Base-by-base conservation (phyloP, 2,329 filamentous ascomycete genomes). In the Elsinoe necatrix region DNA sequence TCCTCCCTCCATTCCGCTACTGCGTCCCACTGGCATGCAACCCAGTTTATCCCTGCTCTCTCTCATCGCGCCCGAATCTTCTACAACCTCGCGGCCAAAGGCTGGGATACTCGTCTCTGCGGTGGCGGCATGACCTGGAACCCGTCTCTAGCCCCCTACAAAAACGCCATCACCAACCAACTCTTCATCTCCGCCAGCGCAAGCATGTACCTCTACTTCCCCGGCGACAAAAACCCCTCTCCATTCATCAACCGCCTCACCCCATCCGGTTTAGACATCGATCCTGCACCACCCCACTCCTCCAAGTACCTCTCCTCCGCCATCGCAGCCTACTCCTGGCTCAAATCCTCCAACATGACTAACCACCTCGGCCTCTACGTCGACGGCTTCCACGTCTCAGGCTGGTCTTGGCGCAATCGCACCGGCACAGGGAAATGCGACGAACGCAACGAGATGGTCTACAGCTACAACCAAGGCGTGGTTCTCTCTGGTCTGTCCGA, bases 121-220 rank as follows among this genome's bases (percentile, higher is more conserved):
- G 80, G 80, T 8, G 92, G 92, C 27, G 92, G 92, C 48, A 96
- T 96, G 90, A 78, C 83, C 16, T 97, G 92, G 92, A 93, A 87
- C 62, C 89, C 89, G 2, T 80, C 82, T 34, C 73, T 92, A 25
- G 71, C 78, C 37, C 89, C 90, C 0, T 97, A 96, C 75, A 97
- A 96, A 68, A 97, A 97, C 66, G 89, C 92, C 61, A 95, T 97
- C 64, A 97, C 92, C 27, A 96, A 96, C 66, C 83, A 96, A 68
- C 80, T 96, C 1, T 96, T 81, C 72, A 88, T 96, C 59, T 79
- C 91, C 0, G 89, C 89, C 0, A 93, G 87, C 20, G 80, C 92
- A 34, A 81, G 80, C 55, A 96, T 97, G 92, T 96, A 95, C 67
- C 78, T 93, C 4, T 80, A 92, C 66, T 95, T 91, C 62, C 89